Evolutionary conservation across 306 rosid genomes (phyloP).

Genomic region (Castanopsis chinensis): DNA sequence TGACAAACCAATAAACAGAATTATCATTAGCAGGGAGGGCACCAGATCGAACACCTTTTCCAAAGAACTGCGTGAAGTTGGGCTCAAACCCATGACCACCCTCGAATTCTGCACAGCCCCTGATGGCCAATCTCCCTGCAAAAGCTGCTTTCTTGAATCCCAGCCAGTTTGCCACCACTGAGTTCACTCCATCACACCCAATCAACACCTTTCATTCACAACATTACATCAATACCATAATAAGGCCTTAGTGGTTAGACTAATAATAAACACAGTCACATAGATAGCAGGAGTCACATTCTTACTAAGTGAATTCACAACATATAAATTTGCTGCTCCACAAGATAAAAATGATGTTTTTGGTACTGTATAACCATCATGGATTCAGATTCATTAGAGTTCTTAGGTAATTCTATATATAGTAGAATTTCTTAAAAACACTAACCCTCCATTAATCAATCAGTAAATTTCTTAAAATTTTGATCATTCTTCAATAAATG

Average conservation of each 20-base stretch:
- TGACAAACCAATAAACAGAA: slow-evolving; percentile 26
- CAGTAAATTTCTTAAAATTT: too few species aligned
- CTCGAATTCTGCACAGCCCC: neutral
- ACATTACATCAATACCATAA: neutral
- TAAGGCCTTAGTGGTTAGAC: neutral
- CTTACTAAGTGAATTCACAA: neutral
- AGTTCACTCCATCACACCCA: slow-evolving; percentile 36
- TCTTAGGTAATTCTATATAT: too few species aligned
- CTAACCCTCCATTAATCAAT: too few species aligned
- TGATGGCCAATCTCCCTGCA: slow-evolving; percentile 29
- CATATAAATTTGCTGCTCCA: neutral
- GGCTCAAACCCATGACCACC: slow-evolving; percentile 23
- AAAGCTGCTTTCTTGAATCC: slow-evolving; percentile 12
- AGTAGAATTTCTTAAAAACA: too few species aligned
- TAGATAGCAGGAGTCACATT: neutral
- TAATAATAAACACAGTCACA: neutral
- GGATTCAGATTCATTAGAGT: too few species aligned
- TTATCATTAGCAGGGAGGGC: slow-evolving; percentile 17
- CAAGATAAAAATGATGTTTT: neutral
- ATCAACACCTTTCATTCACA: slow-evolving; percentile 9
- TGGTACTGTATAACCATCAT: neutral
- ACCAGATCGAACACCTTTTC: slow-evolving; percentile 34
- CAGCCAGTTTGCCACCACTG: slow-evolving; percentile 26
- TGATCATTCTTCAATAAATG: too few species aligned
- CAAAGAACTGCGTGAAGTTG: slow-evolving; percentile 23